These are phyloP conservation scores for Lyophyllum shimeji DNA, from an alignment of 768 basidiomycete genomes.

Conservation along the genomic window DNA sequence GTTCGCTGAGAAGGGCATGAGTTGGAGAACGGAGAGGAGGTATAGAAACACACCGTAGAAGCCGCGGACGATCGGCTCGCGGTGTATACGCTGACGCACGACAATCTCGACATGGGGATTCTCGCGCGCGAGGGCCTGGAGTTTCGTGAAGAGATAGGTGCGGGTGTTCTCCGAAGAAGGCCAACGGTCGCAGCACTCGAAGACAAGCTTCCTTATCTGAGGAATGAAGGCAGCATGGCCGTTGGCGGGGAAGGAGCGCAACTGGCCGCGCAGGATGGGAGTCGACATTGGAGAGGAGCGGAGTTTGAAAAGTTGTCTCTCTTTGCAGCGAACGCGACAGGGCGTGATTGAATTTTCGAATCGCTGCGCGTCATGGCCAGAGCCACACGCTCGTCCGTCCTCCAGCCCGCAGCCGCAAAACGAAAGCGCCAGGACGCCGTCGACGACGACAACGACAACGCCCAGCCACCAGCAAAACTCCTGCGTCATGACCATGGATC, in stretches of 20 bases:
- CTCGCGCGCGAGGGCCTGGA: conserved; percentile 61
- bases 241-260: conserved; percentile 66
- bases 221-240: conserved; percentile 76
- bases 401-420: conserved; percentile 46
- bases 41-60: conserved; percentile 64
- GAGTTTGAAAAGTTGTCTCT: conserved; percentile 28
- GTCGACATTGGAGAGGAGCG: conserved; percentile 20
- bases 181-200: conserved; percentile 87
- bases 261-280: conserved; percentile 41
- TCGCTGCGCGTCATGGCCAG: conserved; percentile 55
- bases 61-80: conserved; percentile 79
- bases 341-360: neutral
- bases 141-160: conserved; percentile 61
- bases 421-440: conserved; percentile 58
- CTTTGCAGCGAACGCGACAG: conserved; percentile 6
- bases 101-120: conserved; percentile 88
- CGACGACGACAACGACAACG: conserved; percentile 33
- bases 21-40: conserved; percentile 3
- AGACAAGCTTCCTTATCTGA: conserved; percentile 80
- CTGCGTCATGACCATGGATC: conserved; percentile 26
- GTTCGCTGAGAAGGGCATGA: conserved; percentile 56
- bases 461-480: conserved; percentile 47
- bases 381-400: conserved; percentile 58
- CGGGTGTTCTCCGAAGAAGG: conserved; percentile 74
- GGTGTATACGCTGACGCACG: conserved; percentile 69